Conservation (phyloP, 176 grass and related monocot genomes). For the Lolium rigidum region DNA sequence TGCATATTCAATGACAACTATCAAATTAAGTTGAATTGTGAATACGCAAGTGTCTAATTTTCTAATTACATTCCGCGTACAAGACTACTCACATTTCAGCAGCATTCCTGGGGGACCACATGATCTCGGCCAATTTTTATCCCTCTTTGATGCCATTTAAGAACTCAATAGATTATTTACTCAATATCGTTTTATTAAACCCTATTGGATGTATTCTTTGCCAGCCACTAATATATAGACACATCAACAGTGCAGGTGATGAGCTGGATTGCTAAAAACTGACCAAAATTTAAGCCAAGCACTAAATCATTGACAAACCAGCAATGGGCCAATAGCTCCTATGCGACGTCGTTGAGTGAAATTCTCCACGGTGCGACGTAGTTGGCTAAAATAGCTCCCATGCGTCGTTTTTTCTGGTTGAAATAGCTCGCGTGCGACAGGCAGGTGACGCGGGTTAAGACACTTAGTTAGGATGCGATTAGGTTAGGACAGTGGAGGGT, state of each 20-base stretch:
- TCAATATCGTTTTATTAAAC: constrained; percentile 20
- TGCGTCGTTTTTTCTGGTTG: too few species aligned
- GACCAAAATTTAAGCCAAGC: neutral
- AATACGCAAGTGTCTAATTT: constrained; percentile 1
- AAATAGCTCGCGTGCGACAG: too few species aligned
- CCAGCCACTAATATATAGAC: constrained; percentile 12
- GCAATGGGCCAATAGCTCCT: too few species aligned
- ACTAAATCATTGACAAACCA: constrained; percentile 41
- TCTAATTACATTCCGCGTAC: neutral
- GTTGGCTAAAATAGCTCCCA: too few species aligned
- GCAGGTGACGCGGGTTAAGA: too few species aligned
- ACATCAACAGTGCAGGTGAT: constrained; percentile 10
- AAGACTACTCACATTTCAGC: neutral
- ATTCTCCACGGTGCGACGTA: too few species aligned
- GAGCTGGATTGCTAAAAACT: neutral
- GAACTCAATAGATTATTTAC: constrained; percentile 16
- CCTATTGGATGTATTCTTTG: constrained; percentile 15
- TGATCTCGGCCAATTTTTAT: constrained; percentile 11
- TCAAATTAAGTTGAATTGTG: neutral
- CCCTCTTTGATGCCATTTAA: neutral
- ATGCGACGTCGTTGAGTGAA: too few species aligned
- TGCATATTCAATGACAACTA: neutral
- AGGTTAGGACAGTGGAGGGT: too few species aligned
- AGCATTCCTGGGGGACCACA: neutral
- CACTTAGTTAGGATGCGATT: too few species aligned